Conservation (phyloP, 148 eudicot genomes). For the Persicaria maculosa region DNA sequence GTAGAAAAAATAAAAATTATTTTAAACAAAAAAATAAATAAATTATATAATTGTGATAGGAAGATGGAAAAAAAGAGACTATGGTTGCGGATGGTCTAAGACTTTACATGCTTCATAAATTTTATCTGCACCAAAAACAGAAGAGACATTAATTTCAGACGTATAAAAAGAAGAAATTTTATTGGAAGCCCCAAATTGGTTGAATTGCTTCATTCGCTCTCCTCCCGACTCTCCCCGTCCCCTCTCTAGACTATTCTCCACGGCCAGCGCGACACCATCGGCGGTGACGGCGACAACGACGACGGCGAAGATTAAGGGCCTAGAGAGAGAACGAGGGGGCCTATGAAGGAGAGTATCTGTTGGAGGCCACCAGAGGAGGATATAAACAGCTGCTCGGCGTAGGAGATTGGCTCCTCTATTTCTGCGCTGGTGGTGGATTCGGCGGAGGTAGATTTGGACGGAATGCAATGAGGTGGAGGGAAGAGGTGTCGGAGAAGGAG, state of each 20-base stretch:
- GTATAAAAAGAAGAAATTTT: background rate
- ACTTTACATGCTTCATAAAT: no score
- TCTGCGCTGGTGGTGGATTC: background rate
- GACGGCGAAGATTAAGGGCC: background rate
- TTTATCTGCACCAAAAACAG: no score
- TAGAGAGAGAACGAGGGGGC: background rate
- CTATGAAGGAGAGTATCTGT: background rate
- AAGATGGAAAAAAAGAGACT: no score
- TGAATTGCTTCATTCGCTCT: background rate
- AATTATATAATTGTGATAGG: no score
- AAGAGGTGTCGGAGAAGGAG: slow-evolving; percentile 9
- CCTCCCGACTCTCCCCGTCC: slow-evolving; percentile 9
- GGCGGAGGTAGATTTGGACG: slow-evolving; percentile 8
- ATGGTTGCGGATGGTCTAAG: no score
- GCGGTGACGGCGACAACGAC: background rate
- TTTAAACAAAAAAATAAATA: no score
- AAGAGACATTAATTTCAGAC: no score
- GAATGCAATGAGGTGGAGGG: slow-evolving; percentile 16
- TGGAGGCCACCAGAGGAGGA: slow-evolving; percentile 6
- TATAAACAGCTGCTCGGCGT: slow-evolving; percentile 3
- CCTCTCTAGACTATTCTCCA: slow-evolving; percentile 10
- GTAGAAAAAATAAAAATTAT: no score
- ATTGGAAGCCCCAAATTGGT: background rate
- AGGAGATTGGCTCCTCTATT: slow-evolving; percentile 1
- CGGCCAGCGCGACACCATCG: background rate